Conservation (phyloP, 2,329 filamentous ascomycete species). For the Aspergillus sp. region DNA sequence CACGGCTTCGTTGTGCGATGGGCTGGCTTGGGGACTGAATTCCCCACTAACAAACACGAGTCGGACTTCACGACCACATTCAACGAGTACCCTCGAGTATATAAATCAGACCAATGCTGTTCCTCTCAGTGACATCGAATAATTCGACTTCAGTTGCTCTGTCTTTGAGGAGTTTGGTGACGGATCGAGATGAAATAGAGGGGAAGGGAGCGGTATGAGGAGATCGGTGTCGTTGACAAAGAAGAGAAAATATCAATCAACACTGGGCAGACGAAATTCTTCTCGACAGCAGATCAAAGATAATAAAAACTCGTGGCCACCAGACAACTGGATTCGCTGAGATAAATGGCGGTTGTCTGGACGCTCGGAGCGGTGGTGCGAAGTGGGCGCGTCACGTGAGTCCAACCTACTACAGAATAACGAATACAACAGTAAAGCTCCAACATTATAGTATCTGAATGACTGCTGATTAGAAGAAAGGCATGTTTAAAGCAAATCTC, state of each 20-base stretch:
- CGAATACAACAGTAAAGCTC: neutral
- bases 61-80: neutral
- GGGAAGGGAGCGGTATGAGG: neutral
- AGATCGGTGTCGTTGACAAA: too few species aligned
- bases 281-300: too few species aligned
- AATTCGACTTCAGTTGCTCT: neutral
- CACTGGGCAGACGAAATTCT: neutral
- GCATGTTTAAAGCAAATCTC: constrained; percentile 49
- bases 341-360: too few species aligned
- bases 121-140: neutral
- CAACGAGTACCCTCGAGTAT: neutral
- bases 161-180: neutral
- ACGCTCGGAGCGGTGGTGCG: neutral
- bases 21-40: neutral
- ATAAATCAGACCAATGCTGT: neutral
- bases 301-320: too few species aligned
- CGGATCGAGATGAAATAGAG: neutral
- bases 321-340: too few species aligned
- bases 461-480: too few species aligned
- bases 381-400: neutral
- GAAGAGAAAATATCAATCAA: neutral
- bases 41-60: neutral
- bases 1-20: neutral
- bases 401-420: neutral
- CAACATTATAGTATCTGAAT: too few species aligned